Conservation (phyloP, 305 asterid species). For the Fraxinus latifolia region DNA sequence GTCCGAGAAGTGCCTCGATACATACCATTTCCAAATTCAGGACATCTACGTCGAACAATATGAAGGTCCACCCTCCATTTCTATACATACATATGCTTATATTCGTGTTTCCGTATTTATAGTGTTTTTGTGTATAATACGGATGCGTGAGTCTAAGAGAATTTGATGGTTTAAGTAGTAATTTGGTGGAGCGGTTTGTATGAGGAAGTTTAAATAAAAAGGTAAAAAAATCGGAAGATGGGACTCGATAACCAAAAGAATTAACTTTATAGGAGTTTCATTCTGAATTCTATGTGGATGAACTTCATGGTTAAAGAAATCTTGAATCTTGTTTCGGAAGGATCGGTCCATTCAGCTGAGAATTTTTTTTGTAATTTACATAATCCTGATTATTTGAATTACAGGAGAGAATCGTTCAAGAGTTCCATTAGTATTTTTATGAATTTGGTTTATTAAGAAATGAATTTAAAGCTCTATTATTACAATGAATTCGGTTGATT, state of each 20-base stretch:
- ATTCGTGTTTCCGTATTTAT: not conserved
- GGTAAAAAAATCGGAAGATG: not conserved
- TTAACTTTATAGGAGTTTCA: constrained; percentile 1
- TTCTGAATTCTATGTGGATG: not conserved
- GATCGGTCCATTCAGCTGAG: not conserved
- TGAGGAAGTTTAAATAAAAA: not conserved
- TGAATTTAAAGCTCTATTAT: not conserved
- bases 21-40: constrained; percentile 77
- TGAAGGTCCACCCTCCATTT: constrained; percentile 51
- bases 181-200: constrained; percentile 3
- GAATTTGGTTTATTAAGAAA: not conserved
- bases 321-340: not conserved
- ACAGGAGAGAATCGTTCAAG: not conserved
- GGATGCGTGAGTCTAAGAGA: not conserved
- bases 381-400: not conserved
- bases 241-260: not conserved
- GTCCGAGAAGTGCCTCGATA: constrained; percentile 60
- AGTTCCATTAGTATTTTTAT: not conserved
- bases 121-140: not conserved
- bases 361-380: not conserved
- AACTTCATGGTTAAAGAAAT: not conserved
- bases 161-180: constrained; percentile 22
- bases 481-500: not conserved
- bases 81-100: not conserved
- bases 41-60: constrained; percentile 70